Conservation (phyloP, 106 monocot species). For the Narthecium ossifragum region DNA sequence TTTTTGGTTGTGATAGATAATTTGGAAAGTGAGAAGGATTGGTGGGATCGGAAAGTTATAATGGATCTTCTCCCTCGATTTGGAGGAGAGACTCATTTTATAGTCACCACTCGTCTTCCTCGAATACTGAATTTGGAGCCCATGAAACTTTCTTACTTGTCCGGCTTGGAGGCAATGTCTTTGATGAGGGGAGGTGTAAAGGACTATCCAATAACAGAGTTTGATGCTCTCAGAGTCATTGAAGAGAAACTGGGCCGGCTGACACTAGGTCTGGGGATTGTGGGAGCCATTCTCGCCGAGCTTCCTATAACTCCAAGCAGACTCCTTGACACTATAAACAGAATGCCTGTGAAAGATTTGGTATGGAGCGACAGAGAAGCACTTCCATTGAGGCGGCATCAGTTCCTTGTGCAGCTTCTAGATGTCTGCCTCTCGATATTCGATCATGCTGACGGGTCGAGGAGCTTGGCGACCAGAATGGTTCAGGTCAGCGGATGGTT, state of each 20-base stretch:
- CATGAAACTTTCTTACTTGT: conserved; percentile 81
- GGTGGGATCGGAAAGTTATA: conserved; percentile 78
- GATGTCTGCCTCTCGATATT: conserved; percentile 96
- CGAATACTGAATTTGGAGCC: conserved; percentile 83
- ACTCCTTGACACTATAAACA: conserved; percentile 79
- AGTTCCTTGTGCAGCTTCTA: conserved; percentile 62
- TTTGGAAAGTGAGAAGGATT: conserved; percentile 86
- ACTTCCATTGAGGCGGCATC: conserved; percentile 30
- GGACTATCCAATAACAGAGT: conserved; percentile 56
- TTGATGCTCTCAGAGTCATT: conserved; percentile 73
- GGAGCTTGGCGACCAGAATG: conserved; percentile 80
- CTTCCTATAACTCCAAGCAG: conserved; percentile 79
- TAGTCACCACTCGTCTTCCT: conserved; percentile 78
- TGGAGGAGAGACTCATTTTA: conserved; percentile 83
- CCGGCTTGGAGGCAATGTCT: conserved; percentile 70
- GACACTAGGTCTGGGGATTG: conserved; percentile 70
- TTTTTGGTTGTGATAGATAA: conserved; percentile 83
- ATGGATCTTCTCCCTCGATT: conserved; percentile 85
- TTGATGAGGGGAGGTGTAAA: conserved; percentile 85
- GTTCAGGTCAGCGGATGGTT: conserved; percentile 81
- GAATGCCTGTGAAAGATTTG: conserved; percentile 47
- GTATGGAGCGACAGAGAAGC: conserved; percentile 43
- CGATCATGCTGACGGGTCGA: conserved; percentile 82
- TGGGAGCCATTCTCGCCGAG: conserved; percentile 74
- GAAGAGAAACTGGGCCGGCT: conserved; percentile 87